These are phyloP conservation scores for Solanum sitiens DNA, from an alignment of 257 asterid genomes.

Conservation along the genomic window DNA sequence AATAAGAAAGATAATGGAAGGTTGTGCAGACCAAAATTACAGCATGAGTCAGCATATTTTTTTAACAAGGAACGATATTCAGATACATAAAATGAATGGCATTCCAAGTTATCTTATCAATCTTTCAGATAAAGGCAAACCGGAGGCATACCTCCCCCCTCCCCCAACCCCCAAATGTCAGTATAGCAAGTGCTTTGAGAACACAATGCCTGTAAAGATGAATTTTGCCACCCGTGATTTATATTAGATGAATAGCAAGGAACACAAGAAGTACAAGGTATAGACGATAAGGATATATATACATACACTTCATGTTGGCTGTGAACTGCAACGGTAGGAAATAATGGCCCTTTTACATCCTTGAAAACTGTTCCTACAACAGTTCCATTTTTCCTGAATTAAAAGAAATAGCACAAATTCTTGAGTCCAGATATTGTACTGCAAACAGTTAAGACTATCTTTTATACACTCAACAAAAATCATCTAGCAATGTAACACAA, in stretches of 20 bases:
- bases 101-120: background rate
- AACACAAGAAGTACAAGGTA: background rate
- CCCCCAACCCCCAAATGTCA: background rate
- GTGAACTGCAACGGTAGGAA: slow-evolving; percentile 91
- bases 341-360: slow-evolving; percentile 78
- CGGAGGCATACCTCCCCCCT: background rate
- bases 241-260: background rate
- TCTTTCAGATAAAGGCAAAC: background rate
- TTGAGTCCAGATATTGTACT: slow-evolving; percentile 1
- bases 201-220: background rate
- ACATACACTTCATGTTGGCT: slow-evolving; percentile 97
- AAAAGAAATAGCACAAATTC: slow-evolving; percentile 3
- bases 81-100: background rate
- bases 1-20: background rate
- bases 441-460: background rate
- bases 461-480: background rate
- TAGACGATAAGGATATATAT: background rate
- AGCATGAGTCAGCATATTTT: background rate
- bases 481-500: background rate
- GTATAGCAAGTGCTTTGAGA: background rate
- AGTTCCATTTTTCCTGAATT: slow-evolving; percentile 73
- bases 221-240: background rate
- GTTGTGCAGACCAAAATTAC: background rate
- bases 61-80: background rate
- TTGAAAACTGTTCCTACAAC: slow-evolving; percentile 63